phyloP scores from a whole-genome alignment of 2,329 filamentous ascomycete species.

The Golovinomyces cichoracearum region DNA sequence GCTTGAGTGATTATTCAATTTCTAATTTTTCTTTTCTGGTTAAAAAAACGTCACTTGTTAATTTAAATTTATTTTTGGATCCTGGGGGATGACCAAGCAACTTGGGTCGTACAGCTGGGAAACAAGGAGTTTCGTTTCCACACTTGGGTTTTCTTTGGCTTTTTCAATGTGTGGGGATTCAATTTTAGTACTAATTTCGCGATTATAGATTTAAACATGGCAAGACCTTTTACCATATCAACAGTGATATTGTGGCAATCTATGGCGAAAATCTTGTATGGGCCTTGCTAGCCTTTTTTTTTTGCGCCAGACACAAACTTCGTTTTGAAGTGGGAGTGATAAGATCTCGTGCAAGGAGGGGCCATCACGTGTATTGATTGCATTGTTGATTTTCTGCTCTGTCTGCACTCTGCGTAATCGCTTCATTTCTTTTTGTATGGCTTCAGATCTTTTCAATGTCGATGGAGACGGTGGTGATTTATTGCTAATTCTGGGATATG shows the following conservation, averaged over 20 bases:
- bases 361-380: slow-evolving; percentile 1
- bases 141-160: neutral
- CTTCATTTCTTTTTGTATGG: slow-evolving; percentile 3
- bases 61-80: neutral
- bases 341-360: neutral
- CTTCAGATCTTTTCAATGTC: neutral
- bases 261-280: neutral
- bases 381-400: slow-evolving; percentile 1
- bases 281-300: neutral
- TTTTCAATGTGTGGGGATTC: neutral
- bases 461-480: neutral
- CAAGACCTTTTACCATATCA: neutral
- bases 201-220: neutral
- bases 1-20: neutral
- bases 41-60: neutral
- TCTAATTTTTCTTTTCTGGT: neutral
- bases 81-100: neutral
- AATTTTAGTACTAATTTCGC: neutral
- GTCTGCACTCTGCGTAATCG: slow-evolving; percentile 1
- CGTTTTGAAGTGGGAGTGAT: neutral
- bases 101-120: neutral
- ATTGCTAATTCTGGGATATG: neutral
- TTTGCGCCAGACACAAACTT: neutral
- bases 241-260: neutral
- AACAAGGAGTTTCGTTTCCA: neutral